Evolutionary conservation across 2,329 filamentous ascomycete species (phyloP).

Genomic region (Aschersonia sp.): DNA sequence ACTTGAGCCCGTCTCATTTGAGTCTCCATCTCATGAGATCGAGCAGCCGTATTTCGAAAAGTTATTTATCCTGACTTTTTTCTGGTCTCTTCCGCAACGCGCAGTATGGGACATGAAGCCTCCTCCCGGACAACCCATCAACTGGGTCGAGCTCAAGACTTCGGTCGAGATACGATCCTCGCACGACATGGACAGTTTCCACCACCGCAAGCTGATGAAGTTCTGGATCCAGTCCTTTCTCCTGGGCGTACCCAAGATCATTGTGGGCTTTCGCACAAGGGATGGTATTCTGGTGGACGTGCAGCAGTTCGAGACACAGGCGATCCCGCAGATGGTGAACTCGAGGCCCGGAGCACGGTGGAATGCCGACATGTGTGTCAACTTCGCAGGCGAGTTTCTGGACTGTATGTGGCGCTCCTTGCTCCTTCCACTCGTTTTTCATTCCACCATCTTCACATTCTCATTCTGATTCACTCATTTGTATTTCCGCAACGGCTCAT

Average conservation of each 20-base stretch:
- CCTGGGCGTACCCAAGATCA: slow-evolving; percentile 79
- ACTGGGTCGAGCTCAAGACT: slow-evolving; percentile 95
- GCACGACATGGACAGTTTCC: slow-evolving; percentile 60
- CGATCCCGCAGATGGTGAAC: slow-evolving; percentile 63
- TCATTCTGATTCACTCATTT: not conserved
- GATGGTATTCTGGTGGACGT: slow-evolving; percentile 57
- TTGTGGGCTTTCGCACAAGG: slow-evolving; percentile 71
- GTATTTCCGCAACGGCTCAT: not conserved
- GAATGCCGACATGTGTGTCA: slow-evolving; percentile 91
- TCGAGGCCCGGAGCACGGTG: slow-evolving; percentile 52
- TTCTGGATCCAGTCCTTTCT: slow-evolving; percentile 97
- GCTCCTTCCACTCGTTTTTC: not conserved
- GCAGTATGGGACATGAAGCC: slow-evolving; percentile 77
- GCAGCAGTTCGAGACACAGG: slow-evolving; percentile 67
- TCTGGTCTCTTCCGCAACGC: not conserved
- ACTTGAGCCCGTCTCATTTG: not conserved
- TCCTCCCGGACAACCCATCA: slow-evolving; percentile 49
- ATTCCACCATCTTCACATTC: not conserved
- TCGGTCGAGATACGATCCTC: slow-evolving; percentile 55
- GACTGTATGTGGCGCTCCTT: slow-evolving; percentile 42
- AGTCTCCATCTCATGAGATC: not conserved
- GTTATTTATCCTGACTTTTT: not conserved
- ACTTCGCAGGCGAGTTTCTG: slow-evolving; percentile 67
- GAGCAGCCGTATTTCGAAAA: not conserved
- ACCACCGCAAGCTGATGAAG: slow-evolving; percentile 83